phyloP scores from a whole-genome alignment of 805 yeast species.

The Candida berthetii region DNA sequence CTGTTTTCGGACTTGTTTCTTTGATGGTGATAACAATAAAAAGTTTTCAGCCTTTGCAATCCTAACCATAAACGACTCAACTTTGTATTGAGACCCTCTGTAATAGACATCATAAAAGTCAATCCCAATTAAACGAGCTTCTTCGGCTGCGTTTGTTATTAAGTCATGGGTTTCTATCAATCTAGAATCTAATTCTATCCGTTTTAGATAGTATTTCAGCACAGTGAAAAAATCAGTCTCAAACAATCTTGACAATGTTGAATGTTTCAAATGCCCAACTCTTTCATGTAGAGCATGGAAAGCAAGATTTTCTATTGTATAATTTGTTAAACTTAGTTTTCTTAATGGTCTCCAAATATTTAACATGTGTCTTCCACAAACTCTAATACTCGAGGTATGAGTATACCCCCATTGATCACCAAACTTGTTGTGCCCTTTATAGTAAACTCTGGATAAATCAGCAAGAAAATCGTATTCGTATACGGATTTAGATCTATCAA shows the following conservation, averaged over 20 bases:
- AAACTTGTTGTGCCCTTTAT: conserved; percentile 41
- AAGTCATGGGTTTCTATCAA: conserved; percentile 51
- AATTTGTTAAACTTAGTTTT: conserved; percentile 58
- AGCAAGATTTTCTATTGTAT: conserved; percentile 72
- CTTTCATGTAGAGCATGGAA: conserved; percentile 61
- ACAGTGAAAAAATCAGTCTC: conserved; percentile 25
- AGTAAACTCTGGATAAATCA: conserved; percentile 54
- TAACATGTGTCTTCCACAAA: conserved; percentile 78
- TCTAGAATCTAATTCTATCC: conserved; percentile 35
- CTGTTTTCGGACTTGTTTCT: conserved; percentile 75
- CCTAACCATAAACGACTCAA: conserved; percentile 76
- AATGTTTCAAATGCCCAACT: conserved; percentile 54
- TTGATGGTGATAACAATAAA: conserved; percentile 72
- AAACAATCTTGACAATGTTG: conserved; percentile 44
- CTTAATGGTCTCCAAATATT: conserved; percentile 81
- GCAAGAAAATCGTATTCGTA: conserved; percentile 49
- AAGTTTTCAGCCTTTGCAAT: conserved; percentile 73
- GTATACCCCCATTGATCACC: conserved; percentile 78
- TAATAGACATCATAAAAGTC: conserved; percentile 85
- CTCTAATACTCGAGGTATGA: conserved; percentile 61
- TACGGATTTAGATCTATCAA: conserved; percentile 48
- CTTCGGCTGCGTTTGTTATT: conserved; percentile 68
- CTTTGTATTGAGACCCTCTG: conserved; percentile 91
- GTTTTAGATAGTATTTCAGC: conserved; percentile 38
- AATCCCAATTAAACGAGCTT: conserved; percentile 80